Evolutionary conservation across 345 rosid species (phyloP).

Genomic region (Excoecaria cochinchinensis): DNA sequence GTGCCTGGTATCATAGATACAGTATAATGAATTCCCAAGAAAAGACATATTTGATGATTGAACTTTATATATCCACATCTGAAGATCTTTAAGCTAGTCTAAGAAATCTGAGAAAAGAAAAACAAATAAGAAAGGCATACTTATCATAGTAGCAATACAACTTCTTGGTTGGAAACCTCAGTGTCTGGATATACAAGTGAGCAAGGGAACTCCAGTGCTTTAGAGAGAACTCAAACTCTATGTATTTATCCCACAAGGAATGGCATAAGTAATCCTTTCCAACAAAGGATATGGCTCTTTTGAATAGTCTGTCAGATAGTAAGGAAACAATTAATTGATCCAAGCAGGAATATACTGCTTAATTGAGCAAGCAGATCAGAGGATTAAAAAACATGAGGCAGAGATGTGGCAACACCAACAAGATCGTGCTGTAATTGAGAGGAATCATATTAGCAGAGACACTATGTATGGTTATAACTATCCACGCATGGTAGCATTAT

Average conservation of each 20-base stretch:
- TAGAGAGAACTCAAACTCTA: slow-evolving; percentile 59
- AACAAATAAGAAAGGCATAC: slow-evolving; percentile 33
- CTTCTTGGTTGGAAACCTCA: slow-evolving; percentile 74
- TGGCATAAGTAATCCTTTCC: slow-evolving; percentile 81
- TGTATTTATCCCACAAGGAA: slow-evolving; percentile 74
- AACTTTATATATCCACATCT: background rate
- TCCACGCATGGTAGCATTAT: background rate
- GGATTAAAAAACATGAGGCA: slow-evolving; percentile 1
- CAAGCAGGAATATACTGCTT: background rate
- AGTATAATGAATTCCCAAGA: background rate
- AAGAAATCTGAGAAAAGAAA: slow-evolving; percentile 1
- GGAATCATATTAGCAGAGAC: background rate
- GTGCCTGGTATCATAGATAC: background rate
- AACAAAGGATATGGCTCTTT: slow-evolving; percentile 68
- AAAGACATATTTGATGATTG: background rate
- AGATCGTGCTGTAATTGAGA: background rate
- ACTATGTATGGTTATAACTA: background rate
- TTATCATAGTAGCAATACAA: slow-evolving; percentile 61
- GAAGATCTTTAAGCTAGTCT: background rate
- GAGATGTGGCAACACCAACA: background rate
- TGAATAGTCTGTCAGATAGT: slow-evolving; percentile 60
- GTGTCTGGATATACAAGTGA: slow-evolving; percentile 56
- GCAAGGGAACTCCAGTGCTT: slow-evolving; percentile 72
- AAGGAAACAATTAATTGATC: slow-evolving; percentile 1
- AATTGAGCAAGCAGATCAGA: slow-evolving; percentile 11